Evolutionary conservation across 345 rosid species (phyloP), one percentile per base, ranked within the genome.

Genomic region (Gossypium stocksii): DNA sequence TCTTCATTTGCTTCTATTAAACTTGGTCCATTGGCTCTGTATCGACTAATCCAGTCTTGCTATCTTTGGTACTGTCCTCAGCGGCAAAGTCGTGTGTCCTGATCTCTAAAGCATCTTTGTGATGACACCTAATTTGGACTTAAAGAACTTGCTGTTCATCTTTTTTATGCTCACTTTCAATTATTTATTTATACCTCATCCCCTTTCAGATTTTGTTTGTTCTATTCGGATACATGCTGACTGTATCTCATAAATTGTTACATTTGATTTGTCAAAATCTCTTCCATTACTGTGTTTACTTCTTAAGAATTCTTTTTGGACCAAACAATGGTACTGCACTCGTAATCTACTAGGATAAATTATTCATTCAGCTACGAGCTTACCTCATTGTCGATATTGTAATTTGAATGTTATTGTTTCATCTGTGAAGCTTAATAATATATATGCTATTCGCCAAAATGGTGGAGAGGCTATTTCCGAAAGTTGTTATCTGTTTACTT

Each of bases 121-220:
- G 45, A 27, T 22, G 41, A 59, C 41, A 17, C 3, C 17, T 59
- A 23, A 11, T 59, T 23, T 46, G 17, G 29, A 59, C 38, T 46
- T 67, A 7, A 48, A 48, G 72, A 68, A 23, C 57, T 48, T 68
- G 72, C 43, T 7, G 22, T 63, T 48, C 22, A 11, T 48, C 2
- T 68, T 68, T 63, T 13, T 66, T 46, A 8, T 46, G 71, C 71
- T 66, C 56, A 7, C 12, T 14, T 66, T 66, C 71, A 14, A 46
- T 22, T 3, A 45, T 44, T 45, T 66, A 19, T 44, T 44, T 20
- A 19, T n/a, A 66, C 34, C 9, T 66, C 53, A 66, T 44, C 34
- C 20, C 38, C 34, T 27, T 45, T 45, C 54, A 45, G 13, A 12
- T 43, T 45, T 66, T 17, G 19, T 66, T 66, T 45, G 13, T 22